Conservation (phyloP, 2,329 filamentous ascomycete genomes). For the Ascochyta koolunga region DNA sequence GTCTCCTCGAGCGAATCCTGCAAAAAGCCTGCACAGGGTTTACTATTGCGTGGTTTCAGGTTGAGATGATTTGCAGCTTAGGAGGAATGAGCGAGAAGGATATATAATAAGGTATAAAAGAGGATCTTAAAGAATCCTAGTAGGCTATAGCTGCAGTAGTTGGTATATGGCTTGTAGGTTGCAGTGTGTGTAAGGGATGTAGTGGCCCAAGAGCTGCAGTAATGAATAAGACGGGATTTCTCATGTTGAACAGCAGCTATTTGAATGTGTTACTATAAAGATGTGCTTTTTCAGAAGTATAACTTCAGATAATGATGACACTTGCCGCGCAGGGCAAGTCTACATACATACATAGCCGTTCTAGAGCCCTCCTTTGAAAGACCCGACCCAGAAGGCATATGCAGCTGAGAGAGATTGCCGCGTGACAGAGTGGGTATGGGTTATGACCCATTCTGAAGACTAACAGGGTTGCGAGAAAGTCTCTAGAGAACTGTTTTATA, state of each 20-base stretch:
- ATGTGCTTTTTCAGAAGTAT: not conserved
- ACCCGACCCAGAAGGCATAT: too few species aligned
- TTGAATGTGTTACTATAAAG: not conserved
- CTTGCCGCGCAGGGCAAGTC: not conserved
- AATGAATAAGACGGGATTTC: not conserved
- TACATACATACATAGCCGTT: not conserved
- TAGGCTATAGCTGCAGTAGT: not conserved
- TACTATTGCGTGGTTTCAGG: too few species aligned
- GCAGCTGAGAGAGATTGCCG: too few species aligned
- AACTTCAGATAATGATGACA: not conserved
- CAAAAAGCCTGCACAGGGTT: too few species aligned
- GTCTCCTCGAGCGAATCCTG: too few species aligned
- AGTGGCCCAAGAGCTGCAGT: not conserved
- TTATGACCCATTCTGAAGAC: too few species aligned
- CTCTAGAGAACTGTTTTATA: too few species aligned
- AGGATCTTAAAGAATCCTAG: not conserved
- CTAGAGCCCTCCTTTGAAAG: not conserved
- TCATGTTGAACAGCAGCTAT: not conserved
- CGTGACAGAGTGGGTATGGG: too few species aligned
- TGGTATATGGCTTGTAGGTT: not conserved
- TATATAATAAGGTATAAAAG: not conserved
- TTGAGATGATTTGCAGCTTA: not conserved
- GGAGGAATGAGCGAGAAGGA: not conserved
- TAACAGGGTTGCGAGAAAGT: too few species aligned
- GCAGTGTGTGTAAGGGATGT: not conserved